Percentiles rank a stretch among this genome's conserved stretches.
Conservation (phyloP, 225 moss, liverwort and hornwort genomes). For the Neckera pumila region DNA sequence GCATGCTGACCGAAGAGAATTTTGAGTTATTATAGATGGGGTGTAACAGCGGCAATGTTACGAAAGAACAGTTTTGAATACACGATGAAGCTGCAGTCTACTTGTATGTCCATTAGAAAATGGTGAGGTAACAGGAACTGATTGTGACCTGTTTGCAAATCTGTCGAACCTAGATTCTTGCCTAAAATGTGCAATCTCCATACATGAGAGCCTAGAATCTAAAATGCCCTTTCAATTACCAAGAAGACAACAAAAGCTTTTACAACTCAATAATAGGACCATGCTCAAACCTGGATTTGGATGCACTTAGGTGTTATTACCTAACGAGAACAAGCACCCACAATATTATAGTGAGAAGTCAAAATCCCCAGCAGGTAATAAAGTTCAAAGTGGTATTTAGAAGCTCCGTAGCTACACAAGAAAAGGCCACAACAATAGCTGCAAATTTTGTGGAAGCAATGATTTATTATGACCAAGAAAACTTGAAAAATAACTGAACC, state of each 20-base stretch:
- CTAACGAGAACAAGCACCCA: not conserved
- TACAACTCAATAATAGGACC: too few species aligned
- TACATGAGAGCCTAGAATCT: not conserved
- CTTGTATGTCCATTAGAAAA: not conserved
- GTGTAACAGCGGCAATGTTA: not conserved
- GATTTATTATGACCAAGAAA: not conserved
- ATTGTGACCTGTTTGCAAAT: not conserved
- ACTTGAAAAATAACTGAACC: not conserved
- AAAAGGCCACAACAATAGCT: not conserved
- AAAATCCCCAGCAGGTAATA: not conserved
- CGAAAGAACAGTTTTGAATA: too few species aligned
- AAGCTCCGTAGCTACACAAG: not conserved
- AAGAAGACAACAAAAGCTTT: too few species aligned
- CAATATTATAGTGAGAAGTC: not conserved
- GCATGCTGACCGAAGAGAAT: not conserved
- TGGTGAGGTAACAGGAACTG: not conserved
- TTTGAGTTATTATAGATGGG: not conserved
- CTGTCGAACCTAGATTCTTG: not conserved
- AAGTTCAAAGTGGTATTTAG: not conserved
- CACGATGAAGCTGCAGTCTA: not conserved
- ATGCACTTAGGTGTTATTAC: not conserved
- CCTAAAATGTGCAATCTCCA: not conserved
- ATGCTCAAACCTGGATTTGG: too few species aligned
- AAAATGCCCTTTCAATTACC: not conserved
- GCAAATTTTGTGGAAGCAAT: not conserved